Evolutionary conservation across 306 rosid species (phyloP).

Genomic region (Trichosanthes truncata): DNA sequence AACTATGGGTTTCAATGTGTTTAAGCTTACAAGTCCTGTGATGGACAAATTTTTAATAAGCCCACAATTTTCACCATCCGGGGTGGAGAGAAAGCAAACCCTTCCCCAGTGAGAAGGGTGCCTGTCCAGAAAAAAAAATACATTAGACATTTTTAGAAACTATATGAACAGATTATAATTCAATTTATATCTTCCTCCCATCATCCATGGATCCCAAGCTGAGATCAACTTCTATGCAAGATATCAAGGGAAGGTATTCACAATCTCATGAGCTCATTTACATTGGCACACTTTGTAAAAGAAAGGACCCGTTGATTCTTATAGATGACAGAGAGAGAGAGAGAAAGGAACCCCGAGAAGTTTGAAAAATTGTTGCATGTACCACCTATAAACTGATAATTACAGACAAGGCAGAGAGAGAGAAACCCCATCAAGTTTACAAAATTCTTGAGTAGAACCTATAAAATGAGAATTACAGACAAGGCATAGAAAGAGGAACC

Average conservation of each 20-base stretch:
- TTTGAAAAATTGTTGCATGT: background rate
- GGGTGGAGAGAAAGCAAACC: conserved; percentile 92
- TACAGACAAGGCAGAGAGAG: background rate
- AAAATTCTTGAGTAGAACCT: background rate
- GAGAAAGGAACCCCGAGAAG: background rate
- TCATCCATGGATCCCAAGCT: background rate
- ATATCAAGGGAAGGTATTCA: background rate
- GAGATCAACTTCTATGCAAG: background rate
- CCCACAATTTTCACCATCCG: conserved; percentile 98
- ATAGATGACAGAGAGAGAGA: background rate
- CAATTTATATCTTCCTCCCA: background rate
- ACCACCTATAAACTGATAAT: background rate
- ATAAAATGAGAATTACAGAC: background rate
- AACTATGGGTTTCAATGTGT: conserved; percentile 27
- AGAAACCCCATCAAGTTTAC: background rate
- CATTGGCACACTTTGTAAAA: background rate
- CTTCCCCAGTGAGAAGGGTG: conserved; percentile 99
- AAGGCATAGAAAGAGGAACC: background rate
- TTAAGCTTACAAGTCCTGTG: conserved; percentile 74
- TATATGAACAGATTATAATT: background rate
- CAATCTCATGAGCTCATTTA: background rate
- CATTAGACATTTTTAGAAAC: conserved; percentile 11
- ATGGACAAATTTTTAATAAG: conserved; percentile 82
- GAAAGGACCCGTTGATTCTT: background rate
- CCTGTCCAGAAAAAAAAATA: conserved; percentile 36